These are phyloP conservation scores for Paracamarosporium sp. DNA, from an alignment of 2,329 filamentous ascomycete species.

Conservation along the genomic window DNA sequence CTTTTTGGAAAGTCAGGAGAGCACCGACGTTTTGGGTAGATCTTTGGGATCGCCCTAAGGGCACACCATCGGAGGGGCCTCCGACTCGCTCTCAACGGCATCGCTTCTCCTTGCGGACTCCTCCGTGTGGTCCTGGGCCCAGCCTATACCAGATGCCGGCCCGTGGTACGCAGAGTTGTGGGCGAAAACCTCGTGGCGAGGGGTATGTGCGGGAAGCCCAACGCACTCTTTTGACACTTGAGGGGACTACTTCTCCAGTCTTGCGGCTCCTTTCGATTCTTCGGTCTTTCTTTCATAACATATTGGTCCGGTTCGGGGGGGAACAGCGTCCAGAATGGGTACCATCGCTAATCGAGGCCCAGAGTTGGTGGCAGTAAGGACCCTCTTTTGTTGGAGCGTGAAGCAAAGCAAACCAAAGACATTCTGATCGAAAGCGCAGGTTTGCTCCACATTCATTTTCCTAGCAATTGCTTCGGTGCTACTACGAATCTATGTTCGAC, in stretches of 20 bases:
- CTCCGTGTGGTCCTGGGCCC: not conserved
- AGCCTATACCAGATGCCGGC: not conserved
- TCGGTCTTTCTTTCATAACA: not conserved
- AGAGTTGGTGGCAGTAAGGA: slow-evolving; percentile 38
- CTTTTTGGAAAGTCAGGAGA: not conserved
- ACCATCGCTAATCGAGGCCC: slow-evolving; percentile 34
- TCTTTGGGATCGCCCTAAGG: not conserved
- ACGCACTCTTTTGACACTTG: slow-evolving; percentile 4
- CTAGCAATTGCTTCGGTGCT: slow-evolving; percentile 48
- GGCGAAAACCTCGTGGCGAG: not conserved
- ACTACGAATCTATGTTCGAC: slow-evolving; percentile 51
- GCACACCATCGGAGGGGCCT: not conserved
- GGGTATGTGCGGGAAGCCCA: not conserved
- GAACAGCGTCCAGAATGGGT: slow-evolving; percentile 24
- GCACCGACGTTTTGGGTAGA: not conserved
- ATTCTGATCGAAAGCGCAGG: slow-evolving; percentile 20
- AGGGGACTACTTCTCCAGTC: not conserved
- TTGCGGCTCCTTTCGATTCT: not conserved
- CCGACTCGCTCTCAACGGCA: not conserved
- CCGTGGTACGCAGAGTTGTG: not conserved
- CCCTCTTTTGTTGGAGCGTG: not conserved
- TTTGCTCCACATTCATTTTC: slow-evolving; percentile 46
- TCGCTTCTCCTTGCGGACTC: not conserved
- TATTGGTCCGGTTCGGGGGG: not conserved
- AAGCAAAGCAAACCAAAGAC: not conserved